Conservation (phyloP, 805 yeast genomes). For the Komagataella populi region DNA sequence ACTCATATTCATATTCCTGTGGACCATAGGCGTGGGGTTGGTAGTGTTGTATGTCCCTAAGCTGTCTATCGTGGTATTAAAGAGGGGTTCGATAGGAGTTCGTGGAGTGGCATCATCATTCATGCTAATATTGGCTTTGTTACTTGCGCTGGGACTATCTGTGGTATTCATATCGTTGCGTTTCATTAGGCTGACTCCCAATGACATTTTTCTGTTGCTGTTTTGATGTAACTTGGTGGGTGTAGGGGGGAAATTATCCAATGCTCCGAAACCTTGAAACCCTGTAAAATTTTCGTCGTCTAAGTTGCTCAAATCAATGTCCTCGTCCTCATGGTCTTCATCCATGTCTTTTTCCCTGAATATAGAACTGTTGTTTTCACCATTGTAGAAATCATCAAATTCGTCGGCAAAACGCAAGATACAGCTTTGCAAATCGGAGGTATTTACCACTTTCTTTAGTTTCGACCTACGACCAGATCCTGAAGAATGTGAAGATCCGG, state of each 20-base stretch:
- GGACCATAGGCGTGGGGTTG: not conserved
- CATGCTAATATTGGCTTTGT: not conserved
- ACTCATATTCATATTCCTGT: not conserved
- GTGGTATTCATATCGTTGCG: not conserved
- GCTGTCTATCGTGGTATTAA: slow-evolving; percentile 2
- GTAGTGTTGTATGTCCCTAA: not conserved
- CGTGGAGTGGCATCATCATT: slow-evolving; percentile 9
- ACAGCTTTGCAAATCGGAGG: slow-evolving; percentile 26
- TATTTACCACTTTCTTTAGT: slow-evolving; percentile 14
- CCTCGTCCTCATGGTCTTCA: slow-evolving; percentile 9
- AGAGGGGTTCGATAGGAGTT: slow-evolving; percentile 14
- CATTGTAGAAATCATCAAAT: slow-evolving; percentile 22
- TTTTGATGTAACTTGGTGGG: slow-evolving; percentile 21
- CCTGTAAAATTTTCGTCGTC: slow-evolving; percentile 15
- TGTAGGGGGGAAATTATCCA: slow-evolving; percentile 23
- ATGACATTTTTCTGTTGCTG: not conserved
- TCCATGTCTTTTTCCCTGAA: slow-evolving; percentile 11
- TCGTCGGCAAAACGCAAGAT: slow-evolving; percentile 24
- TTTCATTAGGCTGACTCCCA: not conserved
- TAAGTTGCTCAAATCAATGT: slow-evolving; percentile 12
- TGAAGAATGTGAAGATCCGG: not conserved
- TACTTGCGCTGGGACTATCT: not conserved
- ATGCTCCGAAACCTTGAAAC: slow-evolving; percentile 9
- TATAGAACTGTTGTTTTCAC: slow-evolving; percentile 13
- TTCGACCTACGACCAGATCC: not conserved